Conservation (phyloP, 352 stramenopile genomes). For the Blastocystis sp. region DNA sequence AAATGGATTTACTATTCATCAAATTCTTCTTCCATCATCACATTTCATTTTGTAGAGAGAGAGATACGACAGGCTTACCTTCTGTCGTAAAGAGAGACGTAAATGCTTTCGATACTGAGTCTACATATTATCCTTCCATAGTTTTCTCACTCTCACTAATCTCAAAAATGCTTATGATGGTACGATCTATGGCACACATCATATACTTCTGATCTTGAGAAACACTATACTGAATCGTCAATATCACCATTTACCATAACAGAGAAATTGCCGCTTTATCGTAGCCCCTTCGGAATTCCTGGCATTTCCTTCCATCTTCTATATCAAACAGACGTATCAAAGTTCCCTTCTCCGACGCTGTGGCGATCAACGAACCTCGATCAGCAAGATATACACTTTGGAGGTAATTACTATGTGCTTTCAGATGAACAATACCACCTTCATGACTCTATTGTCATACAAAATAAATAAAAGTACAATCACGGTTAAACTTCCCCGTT, state of each 20-base stretch:
- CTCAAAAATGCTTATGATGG: neutral
- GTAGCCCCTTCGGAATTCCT: slow-evolving; percentile 19
- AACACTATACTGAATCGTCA: neutral
- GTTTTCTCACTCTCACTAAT: neutral
- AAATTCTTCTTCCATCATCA: neutral
- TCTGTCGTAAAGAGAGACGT: slow-evolving; percentile 21
- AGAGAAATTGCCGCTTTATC: neutral
- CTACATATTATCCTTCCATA: neutral
- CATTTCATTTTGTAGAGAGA: neutral
- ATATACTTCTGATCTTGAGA: slow-evolving; percentile 44
- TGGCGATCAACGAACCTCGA: slow-evolving; percentile 3
- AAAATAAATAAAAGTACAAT: neutral
- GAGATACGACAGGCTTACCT: neutral
- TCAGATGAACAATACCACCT: neutral
- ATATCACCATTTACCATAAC: neutral
- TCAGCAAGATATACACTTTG: neutral
- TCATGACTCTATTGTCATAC: slow-evolving; percentile 9
- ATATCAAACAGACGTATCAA: slow-evolving; percentile 44
- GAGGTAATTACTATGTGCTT: slow-evolving; percentile 24
- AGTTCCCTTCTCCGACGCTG: slow-evolving; percentile 25
- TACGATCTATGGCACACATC: neutral
- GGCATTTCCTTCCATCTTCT: neutral
- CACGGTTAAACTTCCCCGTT: neutral
- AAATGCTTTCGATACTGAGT: neutral
- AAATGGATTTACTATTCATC: neutral